These are phyloP conservation scores for Leptodontidium sp. DNA, from an alignment of 2,329 filamentous ascomycete species.

Conservation along the genomic window DNA sequence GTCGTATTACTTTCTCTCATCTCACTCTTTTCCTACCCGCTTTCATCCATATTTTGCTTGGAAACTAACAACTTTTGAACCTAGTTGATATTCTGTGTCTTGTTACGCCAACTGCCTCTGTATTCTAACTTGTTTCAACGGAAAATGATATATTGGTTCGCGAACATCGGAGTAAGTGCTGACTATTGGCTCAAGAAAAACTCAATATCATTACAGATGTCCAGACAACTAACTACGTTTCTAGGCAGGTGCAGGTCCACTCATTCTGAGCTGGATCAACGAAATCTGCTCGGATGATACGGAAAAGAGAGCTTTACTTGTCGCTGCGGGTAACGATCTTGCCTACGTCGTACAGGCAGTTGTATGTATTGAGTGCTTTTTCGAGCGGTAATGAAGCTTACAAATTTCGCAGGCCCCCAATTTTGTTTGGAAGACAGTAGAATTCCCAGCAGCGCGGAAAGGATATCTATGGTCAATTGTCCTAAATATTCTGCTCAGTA, in stretches of 20 bases:
- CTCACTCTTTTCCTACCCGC: background rate
- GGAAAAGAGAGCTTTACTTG: slow-evolving; percentile 72
- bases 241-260: slow-evolving; percentile 48
- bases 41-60: background rate
- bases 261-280: slow-evolving; percentile 58
- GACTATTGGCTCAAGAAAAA: background rate
- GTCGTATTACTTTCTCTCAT: slow-evolving; percentile 22
- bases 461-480: slow-evolving; percentile 51
- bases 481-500: slow-evolving; percentile 48
- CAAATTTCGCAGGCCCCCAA: slow-evolving; percentile 46
- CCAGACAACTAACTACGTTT: slow-evolving; percentile 16
- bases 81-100: slow-evolving; percentile 46
- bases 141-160: slow-evolving; percentile 51
- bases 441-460: slow-evolving; percentile 49
- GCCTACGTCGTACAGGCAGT: slow-evolving; percentile 72
- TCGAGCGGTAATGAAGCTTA: background rate
- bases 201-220: background rate
- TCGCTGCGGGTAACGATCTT: slow-evolving; percentile 73
- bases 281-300: slow-evolving; percentile 64
- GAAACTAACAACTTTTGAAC: background rate
- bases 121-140: slow-evolving; percentile 49
- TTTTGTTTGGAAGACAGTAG: slow-evolving; percentile 53
- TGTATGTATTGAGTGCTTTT: slow-evolving; percentile 32
- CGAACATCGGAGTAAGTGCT: slow-evolving; percentile 46
- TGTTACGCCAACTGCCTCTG: slow-evolving; percentile 49